Base-by-base conservation (phyloP, 352 stramenopile genomes). In the Phytophthora multivora region DNA sequence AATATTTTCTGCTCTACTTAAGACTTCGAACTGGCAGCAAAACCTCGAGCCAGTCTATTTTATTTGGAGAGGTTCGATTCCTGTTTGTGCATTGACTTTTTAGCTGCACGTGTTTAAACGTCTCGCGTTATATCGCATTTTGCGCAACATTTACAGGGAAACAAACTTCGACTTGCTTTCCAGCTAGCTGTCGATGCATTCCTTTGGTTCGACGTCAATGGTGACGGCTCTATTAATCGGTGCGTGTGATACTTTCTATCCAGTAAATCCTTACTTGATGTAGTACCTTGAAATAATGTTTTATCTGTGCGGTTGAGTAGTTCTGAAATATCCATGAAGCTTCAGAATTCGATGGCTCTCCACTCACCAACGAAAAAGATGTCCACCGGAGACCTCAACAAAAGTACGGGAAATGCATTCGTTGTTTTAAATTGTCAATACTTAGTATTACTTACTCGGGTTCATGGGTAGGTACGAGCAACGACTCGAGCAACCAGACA, bases 141-240 rank as follows among this genome's bases (percentile, higher is more conserved):
- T 56, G 6, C n/a, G 49, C 51, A 2, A 8, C 10, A 16, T n/a
- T 11, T 46, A 7, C 23, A 90, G 79, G 86, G 83, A 45, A 94
- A 94, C 63, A 94, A 91, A 51, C 66, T 94, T 18, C 78, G 83
- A 15, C 73, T 90, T 18, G 86, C 81, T 2, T 95, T 94, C 58
- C 81, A 95, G 42, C 69, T 96, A 28, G 82, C 84, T 1, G 74
- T 95, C 26, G 87, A 96, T 35, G 83, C 87, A 9, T 96, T 93
- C 58, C 53, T 96, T 35, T 91, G 83, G 79, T 96, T 96, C 66
- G 88, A 96, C 41, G 73, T 83, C 2, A 80, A 92, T 36, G 86
- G 87, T 12, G 80, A 82, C 42, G 88, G 88, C 0, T 52, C 80
- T 16, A 95, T 96, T 71, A 89, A 91, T 55, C 69, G 77, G 83